Percentiles rank a stretch among this genome's conserved stretches.
phyloP scores from a whole-genome alignment of 2,329 filamentous ascomycete genomes.

The Microdochium nivale region DNA sequence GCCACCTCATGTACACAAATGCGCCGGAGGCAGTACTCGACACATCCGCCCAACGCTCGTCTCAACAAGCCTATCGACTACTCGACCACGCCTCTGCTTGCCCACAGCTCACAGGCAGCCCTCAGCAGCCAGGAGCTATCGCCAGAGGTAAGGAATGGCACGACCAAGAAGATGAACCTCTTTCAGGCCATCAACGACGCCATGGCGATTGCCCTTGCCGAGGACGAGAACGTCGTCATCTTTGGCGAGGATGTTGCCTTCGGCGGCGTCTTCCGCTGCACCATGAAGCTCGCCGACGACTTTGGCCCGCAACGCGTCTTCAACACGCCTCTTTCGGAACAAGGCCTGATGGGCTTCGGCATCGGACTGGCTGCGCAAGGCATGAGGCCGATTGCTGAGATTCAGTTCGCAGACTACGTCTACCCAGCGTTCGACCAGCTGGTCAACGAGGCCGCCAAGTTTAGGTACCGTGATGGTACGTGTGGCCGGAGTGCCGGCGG shows the following conservation, averaged over 20 bases:
- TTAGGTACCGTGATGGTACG: constrained; percentile 63
- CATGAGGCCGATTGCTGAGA: constrained; percentile 87
- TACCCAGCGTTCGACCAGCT: constrained; percentile 91
- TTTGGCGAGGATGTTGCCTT: constrained; percentile 98
- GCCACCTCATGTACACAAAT: background rate
- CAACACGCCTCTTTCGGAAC: constrained; percentile 90
- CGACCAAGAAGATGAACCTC: constrained; percentile 82
- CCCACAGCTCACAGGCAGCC: constrained; percentile 68
- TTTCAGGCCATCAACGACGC: constrained; percentile 93
- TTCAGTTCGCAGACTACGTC: constrained; percentile 93
- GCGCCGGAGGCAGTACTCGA: constrained; percentile 34
- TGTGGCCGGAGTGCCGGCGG: constrained; percentile 60
- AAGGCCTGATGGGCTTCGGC: constrained; percentile 89
- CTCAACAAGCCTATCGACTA: constrained; percentile 89
- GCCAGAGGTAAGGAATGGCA: constrained; percentile 51
- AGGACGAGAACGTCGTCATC: constrained; percentile 78
- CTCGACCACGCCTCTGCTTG: constrained; percentile 68
- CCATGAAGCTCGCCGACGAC: constrained; percentile 79
- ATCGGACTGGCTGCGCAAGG: constrained; percentile 86
- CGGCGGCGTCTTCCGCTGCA: constrained; percentile 91
- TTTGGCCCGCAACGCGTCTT: constrained; percentile 88
- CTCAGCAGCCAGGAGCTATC: constrained; percentile 67
- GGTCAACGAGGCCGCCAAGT: constrained; percentile 88
- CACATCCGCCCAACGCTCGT: constrained; percentile 48
- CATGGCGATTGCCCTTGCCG: constrained; percentile 69